phyloP scores from a whole-genome alignment of 1,284 basidiomycete genomes.

The Schizophyllum amplum region DNA sequence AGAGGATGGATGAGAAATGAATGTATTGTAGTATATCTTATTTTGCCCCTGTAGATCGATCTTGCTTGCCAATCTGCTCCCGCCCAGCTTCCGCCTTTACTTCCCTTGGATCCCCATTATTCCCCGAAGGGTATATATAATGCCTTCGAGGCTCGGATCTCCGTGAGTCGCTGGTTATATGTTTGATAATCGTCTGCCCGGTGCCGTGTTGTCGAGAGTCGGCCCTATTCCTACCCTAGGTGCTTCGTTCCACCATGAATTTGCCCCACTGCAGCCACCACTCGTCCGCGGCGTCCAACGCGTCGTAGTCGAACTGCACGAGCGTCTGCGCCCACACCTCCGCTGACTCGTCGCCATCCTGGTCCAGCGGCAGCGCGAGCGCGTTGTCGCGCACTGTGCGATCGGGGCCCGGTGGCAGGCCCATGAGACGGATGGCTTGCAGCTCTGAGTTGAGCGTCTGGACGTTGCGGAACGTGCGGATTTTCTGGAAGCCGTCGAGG shows the following conservation, averaged over 20 bases:
- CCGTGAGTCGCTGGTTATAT: no score
- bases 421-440: slow-evolving; percentile 4
- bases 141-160: no score
- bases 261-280: slow-evolving; percentile 16
- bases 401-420: slow-evolving; percentile 1
- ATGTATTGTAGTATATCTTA: background rate
- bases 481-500: slow-evolving; percentile 42
- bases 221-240: no score
- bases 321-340: slow-evolving; percentile 10
- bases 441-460: slow-evolving; percentile 29
- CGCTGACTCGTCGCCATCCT: slow-evolving; percentile 1
- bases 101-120: no score
- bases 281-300: slow-evolving; percentile 17
- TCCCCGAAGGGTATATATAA: no score
- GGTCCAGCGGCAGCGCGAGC: background rate
- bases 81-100: no score
- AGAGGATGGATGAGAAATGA: background rate
- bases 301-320: slow-evolving; percentile 15
- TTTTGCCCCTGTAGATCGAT: background rate
- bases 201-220: no score
- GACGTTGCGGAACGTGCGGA: slow-evolving; percentile 41
- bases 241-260: background rate
- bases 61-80: no score
- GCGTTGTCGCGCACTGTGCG: slow-evolving; percentile 5
- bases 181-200: no score